Evolutionary conservation across 179 eudicot genomes (phyloP).

Genomic region (Camellia oleifera): DNA sequence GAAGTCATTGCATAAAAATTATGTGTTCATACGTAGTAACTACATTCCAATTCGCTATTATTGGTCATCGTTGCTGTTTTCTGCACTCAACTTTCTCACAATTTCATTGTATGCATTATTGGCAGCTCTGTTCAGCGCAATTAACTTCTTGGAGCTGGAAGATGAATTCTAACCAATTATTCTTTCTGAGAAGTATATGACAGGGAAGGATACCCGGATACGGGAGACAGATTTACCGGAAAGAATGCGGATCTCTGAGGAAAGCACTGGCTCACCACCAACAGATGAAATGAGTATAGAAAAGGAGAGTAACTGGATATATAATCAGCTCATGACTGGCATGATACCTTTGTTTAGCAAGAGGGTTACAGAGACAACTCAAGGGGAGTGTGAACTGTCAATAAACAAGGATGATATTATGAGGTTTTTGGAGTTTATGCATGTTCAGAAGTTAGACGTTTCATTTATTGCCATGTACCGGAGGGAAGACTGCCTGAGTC

Average conservation of each 20-base stretch:
- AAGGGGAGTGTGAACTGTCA: conserved; percentile 45
- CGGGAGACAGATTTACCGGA: conserved; percentile 80
- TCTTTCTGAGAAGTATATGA: conserved; percentile 76
- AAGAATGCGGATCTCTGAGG: conserved; percentile 86
- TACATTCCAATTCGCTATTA: no score
- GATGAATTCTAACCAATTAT: conserved; percentile 79
- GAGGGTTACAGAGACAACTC: conserved; percentile 24
- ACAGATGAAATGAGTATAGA: conserved; percentile 49
- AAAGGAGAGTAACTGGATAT: conserved; percentile 83
- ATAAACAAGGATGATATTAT: conserved; percentile 57
- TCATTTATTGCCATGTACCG: conserved; percentile 83
- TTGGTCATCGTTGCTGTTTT: no score
- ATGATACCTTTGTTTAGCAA: conserved; percentile 43
- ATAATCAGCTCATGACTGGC: conserved; percentile 58
- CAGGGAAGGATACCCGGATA: conserved; percentile 67
- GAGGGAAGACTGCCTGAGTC: conserved; percentile 68
- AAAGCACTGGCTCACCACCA: conserved; percentile 76
- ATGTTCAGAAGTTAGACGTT: conserved; percentile 76
- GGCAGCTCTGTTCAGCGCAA: no score
- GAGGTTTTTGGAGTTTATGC: conserved; percentile 67
- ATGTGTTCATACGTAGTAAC: no score
- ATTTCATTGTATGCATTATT: no score
- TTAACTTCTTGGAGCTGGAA: conserved; percentile 31
- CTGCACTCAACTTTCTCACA: no score
- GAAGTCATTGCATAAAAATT: no score